Evolutionary conservation across 352 stramenopile genomes (phyloP), one percentile per base, ranked within the genome.

Genomic region (Phytophthora pistaciae): DNA sequence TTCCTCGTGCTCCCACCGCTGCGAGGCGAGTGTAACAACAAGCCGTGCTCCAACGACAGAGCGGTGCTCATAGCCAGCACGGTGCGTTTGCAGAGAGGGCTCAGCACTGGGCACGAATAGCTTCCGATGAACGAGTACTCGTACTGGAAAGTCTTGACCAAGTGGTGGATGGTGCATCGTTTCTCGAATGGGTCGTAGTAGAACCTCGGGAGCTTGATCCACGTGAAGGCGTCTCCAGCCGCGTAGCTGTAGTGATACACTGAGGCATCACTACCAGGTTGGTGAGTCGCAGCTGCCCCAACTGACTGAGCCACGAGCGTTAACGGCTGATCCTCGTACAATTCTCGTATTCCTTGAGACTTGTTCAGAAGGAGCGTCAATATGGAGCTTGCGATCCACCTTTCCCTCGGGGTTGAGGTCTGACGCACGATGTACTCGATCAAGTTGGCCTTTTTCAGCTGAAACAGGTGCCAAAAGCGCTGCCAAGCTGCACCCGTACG

Each of bases 71-170:
- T 83, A 2, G 74, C 79, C 3, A 91, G 40, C 18, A 93, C 40
- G 2, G 83, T 79, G 27, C 83, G 83, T 40, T 90, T 84, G 44
- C 83, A 90, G 9, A 93, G 49, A 42, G 86, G 84, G 61, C 77
- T 91, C 20, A 93, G 46, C 4, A 91, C 78, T 14, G 77, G 71
- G 55, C 64, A 70, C 3, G 64, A 40, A 52, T 89, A 85, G 21
- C 71, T 73, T 5, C 84, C 79, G 0, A 91, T 56, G 33, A 90
- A 93, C 5, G 81, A 82, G 40, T 85, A 91, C 16, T 83, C 83
- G 61, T 91, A 93, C 55, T 90, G 79, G 55, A 80, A 90, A 0
- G 74, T 83, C 64, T 87, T 92, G 1, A 91, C 74, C 36, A 76
- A 68, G 25, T 93, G 84, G 27, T 89, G 82, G 31, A 93, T 66